Base-by-base conservation (phyloP, 73 alveolate genomes). In the Stentor coeruleus region DNA sequence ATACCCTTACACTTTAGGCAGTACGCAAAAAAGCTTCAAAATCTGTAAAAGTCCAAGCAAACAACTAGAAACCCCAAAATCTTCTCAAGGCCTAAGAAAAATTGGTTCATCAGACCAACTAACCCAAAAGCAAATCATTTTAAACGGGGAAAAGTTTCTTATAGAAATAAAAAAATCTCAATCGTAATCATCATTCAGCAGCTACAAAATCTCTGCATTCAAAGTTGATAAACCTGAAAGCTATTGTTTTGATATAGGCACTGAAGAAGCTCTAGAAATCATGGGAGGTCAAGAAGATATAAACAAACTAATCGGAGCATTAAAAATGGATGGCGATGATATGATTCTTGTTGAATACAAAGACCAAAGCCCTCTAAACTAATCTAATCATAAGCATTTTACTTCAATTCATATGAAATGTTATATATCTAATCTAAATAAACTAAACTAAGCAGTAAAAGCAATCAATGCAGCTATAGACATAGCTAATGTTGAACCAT, bases 1-100 rank as follows among this genome's bases (percentile, higher is more conserved):
- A 2, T 75, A n/a, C 39, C 83, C 83, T 1, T 75, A 75, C 38
- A 15, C 26, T 14, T 40, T 75, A 2, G 83, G 83, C 6, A 49
- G 66, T 49, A 49, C 66, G 6, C 66, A 49, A 20, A 49, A 49
- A 49, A 20, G 6, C 66, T 49, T 49, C 66, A 49, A 20, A 49
- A 49, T n/a, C n/a, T n/a, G 66, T 11, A 11, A 6, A 6, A 49
- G 66, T 49, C 66, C 6, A 20, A 11, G 6, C 66, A 11, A 11
- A 6, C 6, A 49, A 11, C 66, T 6, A 11, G 6, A 11, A 11
- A 49, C 28, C 20, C 66, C 28, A 20, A 6, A 49, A 20, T 49
- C 66, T 20, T 49, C 66, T 11, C 28, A 11, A 49, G 66, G 66
- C 66, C 6, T 11, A 49, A 20, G 66, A 49, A 49, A 49, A 49